A percentile compares a stretch with the other conserved stretches of the same genome.
Conservation (phyloP, 768 basidiomycete species). For the Mycena pura region DNA sequence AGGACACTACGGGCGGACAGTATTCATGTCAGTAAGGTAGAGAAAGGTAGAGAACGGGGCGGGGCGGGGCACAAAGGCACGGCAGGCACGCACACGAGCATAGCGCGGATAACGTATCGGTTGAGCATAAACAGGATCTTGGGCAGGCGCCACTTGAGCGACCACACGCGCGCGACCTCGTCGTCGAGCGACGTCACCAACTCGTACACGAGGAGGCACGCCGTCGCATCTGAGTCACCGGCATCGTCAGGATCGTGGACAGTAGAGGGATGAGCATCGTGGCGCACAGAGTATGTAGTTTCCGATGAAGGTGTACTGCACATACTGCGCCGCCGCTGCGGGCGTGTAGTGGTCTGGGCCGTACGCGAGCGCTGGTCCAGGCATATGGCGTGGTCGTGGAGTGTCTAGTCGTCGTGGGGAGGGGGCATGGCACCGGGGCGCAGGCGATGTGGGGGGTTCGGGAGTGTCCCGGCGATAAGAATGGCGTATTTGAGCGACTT, state of each 20-base stretch:
- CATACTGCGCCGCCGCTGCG: neutral
- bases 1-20: conserved; percentile 15
- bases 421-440: no score
- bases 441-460: no score
- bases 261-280: no score
- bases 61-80: neutral
- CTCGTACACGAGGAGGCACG: conserved; percentile 22
- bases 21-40: no score
- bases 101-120: conserved; percentile 20
- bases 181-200: conserved; percentile 23
- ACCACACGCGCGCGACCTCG: conserved; percentile 19
- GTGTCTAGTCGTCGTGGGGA: no score
- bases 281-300: conserved; percentile 20
- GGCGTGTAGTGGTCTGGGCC: conserved; percentile 10
- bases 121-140: conserved; percentile 28
- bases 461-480: no score
- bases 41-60: no score
- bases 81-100: conserved; percentile 11
- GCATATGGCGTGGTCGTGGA: no score
- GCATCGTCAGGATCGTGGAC: neutral
- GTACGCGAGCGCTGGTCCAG: conserved; percentile 3
- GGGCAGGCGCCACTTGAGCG: conserved; percentile 22
- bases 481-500: no score
- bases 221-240: conserved; percentile 8
- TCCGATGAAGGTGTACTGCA: neutral